Base-by-base conservation (phyloP, 108 stramenopile species). In the Fragilaria crotonensis region DNA sequence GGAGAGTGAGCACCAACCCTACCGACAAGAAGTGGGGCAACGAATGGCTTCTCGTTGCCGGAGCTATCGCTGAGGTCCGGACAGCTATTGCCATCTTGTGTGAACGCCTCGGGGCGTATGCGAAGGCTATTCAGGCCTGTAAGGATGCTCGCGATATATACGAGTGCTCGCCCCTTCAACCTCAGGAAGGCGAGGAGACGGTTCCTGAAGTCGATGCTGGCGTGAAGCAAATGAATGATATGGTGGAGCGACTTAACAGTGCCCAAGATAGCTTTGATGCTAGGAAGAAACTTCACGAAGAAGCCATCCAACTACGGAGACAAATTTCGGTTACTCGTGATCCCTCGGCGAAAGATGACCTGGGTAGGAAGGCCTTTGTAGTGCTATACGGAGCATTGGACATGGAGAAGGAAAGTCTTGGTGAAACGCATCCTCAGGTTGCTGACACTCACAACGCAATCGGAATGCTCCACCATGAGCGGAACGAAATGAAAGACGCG, bases 351-450 rank as follows among this genome's bases (percentile, higher is more conserved):
- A 45, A 59, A 4, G 50, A 64, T 20, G 31, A 53, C n/a, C 61
- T 65, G 28, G 54, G 55, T 50, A 56, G 60, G 27, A 55, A 58
- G n/a, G 54, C 60, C 11, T 58, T 54, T 20, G 60, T 63, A 30
- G 54, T 63, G 28, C 33, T 69, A 4, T 57, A 52, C 18, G 53
- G 45, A 17, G 74, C 53, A 22, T 55, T 75, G 2, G 31, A 41
- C 45, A 61, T 71, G 17, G 76, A 71, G 33, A 26, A 54, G 20
- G 49, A 57, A 21, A 48, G 48, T 25, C 53, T 71, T 18, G 76
- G 76, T 7, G 52, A 67, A 41, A 45, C 45, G 14, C 76, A 77
- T 33, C 76, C 76, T 53, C 68, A 71, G 48, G 62, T 77, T 45
- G 66, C 76, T 5, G 62, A 67, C 30, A 67, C 70, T 2, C 32